Conservation (phyloP, 2,329 filamentous ascomycete genomes). For the Fusarium aywerte region DNA sequence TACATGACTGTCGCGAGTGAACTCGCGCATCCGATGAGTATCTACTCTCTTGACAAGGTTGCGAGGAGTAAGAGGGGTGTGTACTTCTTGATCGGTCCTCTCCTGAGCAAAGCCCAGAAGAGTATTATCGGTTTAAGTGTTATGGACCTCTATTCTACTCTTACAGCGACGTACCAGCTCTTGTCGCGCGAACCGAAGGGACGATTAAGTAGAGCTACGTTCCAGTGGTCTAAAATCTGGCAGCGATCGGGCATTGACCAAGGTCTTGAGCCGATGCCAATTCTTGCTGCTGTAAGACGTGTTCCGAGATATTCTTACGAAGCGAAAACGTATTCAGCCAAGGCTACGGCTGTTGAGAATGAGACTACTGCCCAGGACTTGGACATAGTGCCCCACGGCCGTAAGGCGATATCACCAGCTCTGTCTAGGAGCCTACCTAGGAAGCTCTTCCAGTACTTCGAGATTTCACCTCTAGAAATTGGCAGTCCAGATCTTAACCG, state of each 20-base stretch:
- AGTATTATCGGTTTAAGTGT: slow-evolving; percentile 40
- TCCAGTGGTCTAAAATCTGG: slow-evolving; percentile 40
- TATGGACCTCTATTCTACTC: slow-evolving; percentile 42
- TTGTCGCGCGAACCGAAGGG: slow-evolving; percentile 25
- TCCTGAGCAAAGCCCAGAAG: slow-evolving; percentile 40
- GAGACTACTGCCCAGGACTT: fast-evolving
- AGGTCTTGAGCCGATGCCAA: slow-evolving; percentile 34
- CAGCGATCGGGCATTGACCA: slow-evolving; percentile 24
- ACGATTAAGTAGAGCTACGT: slow-evolving; percentile 31
- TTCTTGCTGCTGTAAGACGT: slow-evolving; percentile 38
- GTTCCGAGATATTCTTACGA: slow-evolving; percentile 27
- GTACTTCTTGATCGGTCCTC: slow-evolving; percentile 36
- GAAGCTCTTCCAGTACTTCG: slow-evolving; percentile 41
- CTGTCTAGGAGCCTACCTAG: neutral
- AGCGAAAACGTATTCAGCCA: slow-evolving; percentile 12
- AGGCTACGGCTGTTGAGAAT: neutral
- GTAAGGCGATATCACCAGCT: fast-evolving
- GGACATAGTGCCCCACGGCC: fast-evolving
- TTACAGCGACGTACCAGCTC: slow-evolving; percentile 36
- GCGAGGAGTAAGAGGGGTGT: slow-evolving; percentile 32
- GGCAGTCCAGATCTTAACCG: slow-evolving; percentile 35
- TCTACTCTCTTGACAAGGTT: slow-evolving; percentile 26
- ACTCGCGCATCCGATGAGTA: slow-evolving; percentile 36
- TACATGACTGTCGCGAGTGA: slow-evolving; percentile 37
- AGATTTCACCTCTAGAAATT: slow-evolving; percentile 37